Evolutionary conservation across 202 grass and related monocot species (phyloP).

Genomic region (Saccharum hybrid): DNA sequence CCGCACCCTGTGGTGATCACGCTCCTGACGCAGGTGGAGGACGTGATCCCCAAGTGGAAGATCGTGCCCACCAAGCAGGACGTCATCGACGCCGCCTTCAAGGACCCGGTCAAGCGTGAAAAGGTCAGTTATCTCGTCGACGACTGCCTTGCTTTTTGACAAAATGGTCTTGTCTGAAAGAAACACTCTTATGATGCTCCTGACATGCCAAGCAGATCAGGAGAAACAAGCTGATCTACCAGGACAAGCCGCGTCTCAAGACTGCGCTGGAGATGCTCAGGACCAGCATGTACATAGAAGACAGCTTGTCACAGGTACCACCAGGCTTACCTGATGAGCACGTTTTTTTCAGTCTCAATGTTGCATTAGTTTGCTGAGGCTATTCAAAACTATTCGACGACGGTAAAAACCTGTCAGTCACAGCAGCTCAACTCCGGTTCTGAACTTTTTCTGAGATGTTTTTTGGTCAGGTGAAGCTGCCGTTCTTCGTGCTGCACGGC

Average conservation of each 20-base stretch:
- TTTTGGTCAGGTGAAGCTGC: constrained; percentile 67
- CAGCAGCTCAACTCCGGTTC: neutral
- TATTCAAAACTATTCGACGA: no score
- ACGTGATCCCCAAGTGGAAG: constrained; percentile 93
- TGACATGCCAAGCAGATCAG: constrained; percentile 63
- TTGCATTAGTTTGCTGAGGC: neutral
- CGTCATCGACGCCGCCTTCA: constrained; percentile 88
- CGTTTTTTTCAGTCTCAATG: neutral
- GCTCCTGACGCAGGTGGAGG: constrained; percentile 77
- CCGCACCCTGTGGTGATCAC: constrained; percentile 73
- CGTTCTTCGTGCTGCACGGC: constrained; percentile 88
- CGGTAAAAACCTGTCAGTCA: neutral
- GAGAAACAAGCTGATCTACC: constrained; percentile 84
- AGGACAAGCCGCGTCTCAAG: constrained; percentile 91
- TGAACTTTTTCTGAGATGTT: neutral
- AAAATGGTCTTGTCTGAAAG: neutral
- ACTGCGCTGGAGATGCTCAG: constrained; percentile 82
- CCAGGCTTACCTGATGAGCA: neutral
- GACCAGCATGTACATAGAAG: constrained; percentile 84
- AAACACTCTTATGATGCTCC: neutral
- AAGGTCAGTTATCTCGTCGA: constrained; percentile 38
- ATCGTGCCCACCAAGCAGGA: constrained; percentile 82
- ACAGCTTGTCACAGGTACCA: constrained; percentile 63
- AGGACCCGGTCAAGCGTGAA: constrained; percentile 81
- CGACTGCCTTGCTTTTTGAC: neutral